Conservation (phyloP, 805 yeast genomes). For the Cyberlindnera petersonii region DNA sequence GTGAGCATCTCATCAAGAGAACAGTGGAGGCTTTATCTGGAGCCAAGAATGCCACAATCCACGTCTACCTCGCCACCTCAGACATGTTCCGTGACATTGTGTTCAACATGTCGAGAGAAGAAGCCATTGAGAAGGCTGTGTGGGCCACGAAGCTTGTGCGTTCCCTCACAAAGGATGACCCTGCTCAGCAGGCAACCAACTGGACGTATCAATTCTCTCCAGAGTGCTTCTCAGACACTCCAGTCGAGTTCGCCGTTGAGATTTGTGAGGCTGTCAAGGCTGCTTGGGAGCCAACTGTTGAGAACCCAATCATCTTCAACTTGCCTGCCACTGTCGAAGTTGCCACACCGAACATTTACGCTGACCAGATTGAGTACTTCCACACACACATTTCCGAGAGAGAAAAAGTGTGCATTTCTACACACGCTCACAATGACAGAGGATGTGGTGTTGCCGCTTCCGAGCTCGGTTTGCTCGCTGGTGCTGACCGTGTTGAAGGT, state of each 20-base stretch:
- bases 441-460: conserved; percentile 85
- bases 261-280: conserved; percentile 76
- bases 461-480: conserved; percentile 74
- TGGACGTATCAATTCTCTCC: conserved; percentile 79
- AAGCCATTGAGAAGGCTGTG: conserved; percentile 64
- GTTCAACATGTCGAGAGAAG: conserved; percentile 65
- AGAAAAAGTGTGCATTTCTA: conserved; percentile 65
- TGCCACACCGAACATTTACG: conserved; percentile 70
- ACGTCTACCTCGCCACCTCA: conserved; percentile 72
- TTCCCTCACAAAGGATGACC: conserved; percentile 72
- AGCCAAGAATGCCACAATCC: conserved; percentile 68
- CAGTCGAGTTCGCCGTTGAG: conserved; percentile 67
- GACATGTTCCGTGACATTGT: conserved; percentile 74
- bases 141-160: conserved; percentile 66
- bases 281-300: conserved; percentile 77
- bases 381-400: conserved; percentile 63
- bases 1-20: conserved; percentile 69
- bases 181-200: conserved; percentile 53
- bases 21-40: conserved; percentile 72
- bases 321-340: conserved; percentile 81
- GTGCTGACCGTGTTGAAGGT: conserved; percentile 83
- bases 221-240: conserved; percentile 73
- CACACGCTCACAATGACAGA: conserved; percentile 76
- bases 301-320: conserved; percentile 71
- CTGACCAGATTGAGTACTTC: conserved; percentile 78